A percentile compares a stretch with the other conserved stretches of the same genome.
Conservation (phyloP, 1,139 yeast species). For the Candida sanyaensis region DNA sequence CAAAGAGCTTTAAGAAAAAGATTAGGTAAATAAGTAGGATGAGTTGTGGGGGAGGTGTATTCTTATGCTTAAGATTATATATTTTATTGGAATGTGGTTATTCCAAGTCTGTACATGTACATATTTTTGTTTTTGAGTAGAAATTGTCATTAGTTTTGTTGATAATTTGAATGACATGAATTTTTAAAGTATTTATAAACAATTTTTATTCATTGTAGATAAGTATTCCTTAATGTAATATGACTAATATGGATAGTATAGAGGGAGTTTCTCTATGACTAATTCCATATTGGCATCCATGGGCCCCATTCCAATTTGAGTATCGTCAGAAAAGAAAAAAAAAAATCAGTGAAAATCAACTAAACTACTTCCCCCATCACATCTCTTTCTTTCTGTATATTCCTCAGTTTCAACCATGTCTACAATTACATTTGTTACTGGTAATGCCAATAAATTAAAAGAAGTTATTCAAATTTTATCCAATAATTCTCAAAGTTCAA, state of each 20-base stretch:
- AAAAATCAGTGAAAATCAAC: not conserved
- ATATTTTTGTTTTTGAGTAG: not conserved
- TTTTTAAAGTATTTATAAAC: not conserved
- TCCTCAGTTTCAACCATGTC: constrained; percentile 12
- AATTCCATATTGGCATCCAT: not conserved
- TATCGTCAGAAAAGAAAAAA: not conserved
- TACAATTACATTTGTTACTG: constrained; percentile 71
- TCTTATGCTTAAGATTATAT: not conserved
- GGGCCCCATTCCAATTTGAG: not conserved
- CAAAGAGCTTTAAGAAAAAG: constrained; percentile 61
- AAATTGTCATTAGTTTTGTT: not conserved
- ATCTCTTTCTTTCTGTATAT: not conserved
- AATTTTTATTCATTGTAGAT: not conserved
- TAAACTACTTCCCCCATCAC: too few species aligned
- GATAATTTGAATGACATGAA: too few species aligned
- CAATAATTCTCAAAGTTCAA: constrained; percentile 10
- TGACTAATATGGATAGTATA: too few species aligned
- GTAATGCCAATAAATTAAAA: constrained; percentile 82
- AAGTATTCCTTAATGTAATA: not conserved
- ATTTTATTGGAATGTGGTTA: not conserved
- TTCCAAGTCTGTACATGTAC: not conserved
- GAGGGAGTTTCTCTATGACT: not conserved
- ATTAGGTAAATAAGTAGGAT: constrained; percentile 40
- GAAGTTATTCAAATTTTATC: constrained; percentile 77
- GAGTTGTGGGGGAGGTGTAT: not conserved